Evolutionary conservation across 2,329 filamentous ascomycete genomes (phyloP), one percentile per base, ranked within the genome.

Genomic region (Fonsecaea nubica): DNA sequence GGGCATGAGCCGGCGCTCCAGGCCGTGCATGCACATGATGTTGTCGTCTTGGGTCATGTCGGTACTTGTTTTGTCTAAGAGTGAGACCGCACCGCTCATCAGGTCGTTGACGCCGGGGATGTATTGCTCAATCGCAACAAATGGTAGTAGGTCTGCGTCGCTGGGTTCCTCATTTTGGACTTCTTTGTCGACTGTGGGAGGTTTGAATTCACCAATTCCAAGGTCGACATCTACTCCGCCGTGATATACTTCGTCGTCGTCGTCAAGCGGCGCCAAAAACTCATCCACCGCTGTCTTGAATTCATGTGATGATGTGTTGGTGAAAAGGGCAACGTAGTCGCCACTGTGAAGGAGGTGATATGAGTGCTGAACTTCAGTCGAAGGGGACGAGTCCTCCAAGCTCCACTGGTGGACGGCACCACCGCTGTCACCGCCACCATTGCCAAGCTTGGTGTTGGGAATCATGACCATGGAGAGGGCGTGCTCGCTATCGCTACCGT

Each of bases 1-100:
- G 4, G 65, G 67, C 65, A 67, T 68, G 10, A 33, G 50, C 3
- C 33, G 35, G 35, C 35, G 40, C 25, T 13, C 32, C 9, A 21
- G 33, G 30, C 18, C 32, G 30, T 33, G 33, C 8, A 13, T 25
- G 25, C 53, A 55, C 3, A 62, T 52, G 12, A 21, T 62, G 33
- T 62, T 21, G 33, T 62, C 35, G n/a, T 42, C 58, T 10, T 15
- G 2, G 18, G 33, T 8, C 30, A 42, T 3, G 30, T 45, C 10
- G 40, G 38, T 60, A 36, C 18, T 62, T 10, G 12, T 21, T 36
- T 62, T 7, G 58, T 60, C 58, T 9, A 25, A 9, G 10, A 12
- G 32, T 3, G 35, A 38, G 9, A 63, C 52, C 2, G 53, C 61
- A 9, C 53, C 61, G 35, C 52, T 57, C 61, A 58, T 63, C 18